Percentiles rank a stretch among this genome's conserved stretches.
phyloP scores from a whole-genome alignment of 2,329 filamentous ascomycete genomes.

The Aspergillus costaricaensis region DNA sequence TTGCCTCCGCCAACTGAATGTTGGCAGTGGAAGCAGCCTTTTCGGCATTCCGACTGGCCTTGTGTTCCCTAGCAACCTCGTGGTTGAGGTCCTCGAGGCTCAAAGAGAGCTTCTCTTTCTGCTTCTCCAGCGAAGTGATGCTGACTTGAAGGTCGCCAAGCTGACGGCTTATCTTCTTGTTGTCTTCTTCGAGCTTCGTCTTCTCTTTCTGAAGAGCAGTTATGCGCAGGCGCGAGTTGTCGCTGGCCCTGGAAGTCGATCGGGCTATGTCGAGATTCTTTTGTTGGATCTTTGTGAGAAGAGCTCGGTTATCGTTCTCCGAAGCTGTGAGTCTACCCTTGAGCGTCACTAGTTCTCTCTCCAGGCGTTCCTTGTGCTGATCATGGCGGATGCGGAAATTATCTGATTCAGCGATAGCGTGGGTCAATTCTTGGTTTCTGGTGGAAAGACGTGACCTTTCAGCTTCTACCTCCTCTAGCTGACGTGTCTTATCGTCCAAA shows the following conservation, averaged over 20 bases:
- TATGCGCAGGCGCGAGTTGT: conserved; percentile 77
- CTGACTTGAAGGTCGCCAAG: conserved; percentile 81
- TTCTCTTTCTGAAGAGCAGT: conserved; percentile 80
- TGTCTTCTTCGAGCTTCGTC: conserved; percentile 77
- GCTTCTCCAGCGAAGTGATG: conserved; percentile 84
- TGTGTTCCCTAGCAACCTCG: conserved; percentile 85
- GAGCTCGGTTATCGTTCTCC: conserved; percentile 90
- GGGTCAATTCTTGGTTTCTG: conserved; percentile 82
- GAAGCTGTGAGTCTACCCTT: conserved; percentile 87
- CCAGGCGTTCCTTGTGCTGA: conserved; percentile 88
- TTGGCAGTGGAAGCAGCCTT: conserved; percentile 79
- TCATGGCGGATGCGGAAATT: conserved; percentile 88
- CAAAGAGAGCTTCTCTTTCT: conserved; percentile 87
- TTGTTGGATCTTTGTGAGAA: conserved; percentile 97
- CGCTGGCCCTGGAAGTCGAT: conserved; percentile 80
- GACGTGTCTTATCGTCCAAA: conserved; percentile 74
- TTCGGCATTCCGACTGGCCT: conserved; percentile 85
- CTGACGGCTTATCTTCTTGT: conserved; percentile 76
- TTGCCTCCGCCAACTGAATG: conserved; percentile 82
- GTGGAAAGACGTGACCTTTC: conserved; percentile 75
- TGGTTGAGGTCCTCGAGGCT: conserved; percentile 90
- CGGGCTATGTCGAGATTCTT: conserved; percentile 95
- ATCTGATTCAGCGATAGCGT: conserved; percentile 84
- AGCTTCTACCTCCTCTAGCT: conserved; percentile 74
- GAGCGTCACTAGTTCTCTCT: conserved; percentile 86